Conservation (phyloP, 2,329 filamentous ascomycete genomes). For the Claviceps sp. region DNA sequence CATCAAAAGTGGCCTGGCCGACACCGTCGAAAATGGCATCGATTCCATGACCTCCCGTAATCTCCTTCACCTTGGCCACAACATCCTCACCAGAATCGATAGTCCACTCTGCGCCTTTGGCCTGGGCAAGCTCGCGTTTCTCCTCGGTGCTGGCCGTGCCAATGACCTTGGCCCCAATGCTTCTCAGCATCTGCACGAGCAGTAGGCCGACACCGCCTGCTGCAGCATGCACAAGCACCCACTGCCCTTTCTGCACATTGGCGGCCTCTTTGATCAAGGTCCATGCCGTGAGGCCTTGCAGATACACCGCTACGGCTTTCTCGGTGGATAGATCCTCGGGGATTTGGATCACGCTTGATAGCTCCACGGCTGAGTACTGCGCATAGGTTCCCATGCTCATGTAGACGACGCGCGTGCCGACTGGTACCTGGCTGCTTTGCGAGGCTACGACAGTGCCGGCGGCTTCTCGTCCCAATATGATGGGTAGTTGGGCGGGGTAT, state of each 20-base stretch:
- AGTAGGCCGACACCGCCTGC: slow-evolving; percentile 70
- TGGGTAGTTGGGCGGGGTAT: slow-evolving; percentile 59
- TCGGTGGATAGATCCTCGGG: slow-evolving; percentile 49
- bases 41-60: slow-evolving; percentile 60
- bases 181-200: slow-evolving; percentile 60
- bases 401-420: slow-evolving; percentile 62
- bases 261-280: slow-evolving; percentile 66
- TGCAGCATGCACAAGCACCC: slow-evolving; percentile 73
- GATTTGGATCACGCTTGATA: slow-evolving; percentile 44
- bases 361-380: slow-evolving; percentile 40
- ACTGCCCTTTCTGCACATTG: slow-evolving; percentile 63
- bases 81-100: slow-evolving; percentile 56
- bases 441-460: slow-evolving; percentile 55
- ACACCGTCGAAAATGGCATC: slow-evolving; percentile 77
- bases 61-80: slow-evolving; percentile 46
- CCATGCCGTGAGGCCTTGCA: slow-evolving; percentile 75
- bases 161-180: slow-evolving; percentile 64
- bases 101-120: slow-evolving; percentile 57
- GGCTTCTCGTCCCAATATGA: slow-evolving; percentile 69
- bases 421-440: slow-evolving; percentile 42
- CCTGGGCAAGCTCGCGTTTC: slow-evolving; percentile 57
- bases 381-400: slow-evolving; percentile 41
- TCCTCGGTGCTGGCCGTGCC: slow-evolving; percentile 62
- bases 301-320: slow-evolving; percentile 52
- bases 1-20: slow-evolving; percentile 73